These are phyloP conservation scores for Fusarium sp. DNA, from an alignment of 2,329 filamentous ascomycete species.

Conservation along the genomic window DNA sequence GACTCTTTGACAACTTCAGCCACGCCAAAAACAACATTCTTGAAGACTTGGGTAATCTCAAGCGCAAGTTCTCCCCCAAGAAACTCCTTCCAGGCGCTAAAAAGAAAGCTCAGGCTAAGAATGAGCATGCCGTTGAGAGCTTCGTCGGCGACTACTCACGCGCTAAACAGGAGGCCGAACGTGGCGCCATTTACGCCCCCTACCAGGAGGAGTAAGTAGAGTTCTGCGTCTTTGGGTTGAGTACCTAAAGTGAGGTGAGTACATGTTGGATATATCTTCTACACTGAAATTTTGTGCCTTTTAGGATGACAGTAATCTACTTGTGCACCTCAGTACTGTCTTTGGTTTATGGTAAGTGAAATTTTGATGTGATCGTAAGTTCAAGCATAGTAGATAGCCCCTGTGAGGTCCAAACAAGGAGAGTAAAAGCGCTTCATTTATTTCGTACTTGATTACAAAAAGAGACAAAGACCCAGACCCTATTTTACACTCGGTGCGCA, in stretches of 20 bases:
- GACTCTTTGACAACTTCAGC: neutral
- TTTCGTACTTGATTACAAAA: slow-evolving; percentile 27
- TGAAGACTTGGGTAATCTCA: neutral
- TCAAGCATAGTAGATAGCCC: neutral
- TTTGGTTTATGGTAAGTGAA: neutral
- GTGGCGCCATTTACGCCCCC: too few species aligned
- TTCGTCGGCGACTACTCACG: neutral
- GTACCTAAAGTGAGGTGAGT: slow-evolving; percentile 4
- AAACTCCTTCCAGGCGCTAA: neutral
- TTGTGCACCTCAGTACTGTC: neutral
- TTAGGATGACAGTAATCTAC: neutral
- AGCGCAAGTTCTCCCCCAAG: neutral
- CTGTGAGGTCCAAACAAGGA: neutral
- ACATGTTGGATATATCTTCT: slow-evolving; percentile 8
- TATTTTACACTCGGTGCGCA: slow-evolving; percentile 41
- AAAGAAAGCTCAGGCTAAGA: too few species aligned
- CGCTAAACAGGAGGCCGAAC: too few species aligned
- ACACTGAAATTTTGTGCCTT: neutral
- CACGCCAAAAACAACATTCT: neutral
- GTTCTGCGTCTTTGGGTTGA: neutral
- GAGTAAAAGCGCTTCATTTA: slow-evolving; percentile 35
- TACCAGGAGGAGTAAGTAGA: neutral
- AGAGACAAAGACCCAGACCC: neutral
- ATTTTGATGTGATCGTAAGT: neutral
- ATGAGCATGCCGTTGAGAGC: too few species aligned